Conservation (phyloP, 2,329 filamentous ascomycete species). For the Diaporthe sp. region DNA sequence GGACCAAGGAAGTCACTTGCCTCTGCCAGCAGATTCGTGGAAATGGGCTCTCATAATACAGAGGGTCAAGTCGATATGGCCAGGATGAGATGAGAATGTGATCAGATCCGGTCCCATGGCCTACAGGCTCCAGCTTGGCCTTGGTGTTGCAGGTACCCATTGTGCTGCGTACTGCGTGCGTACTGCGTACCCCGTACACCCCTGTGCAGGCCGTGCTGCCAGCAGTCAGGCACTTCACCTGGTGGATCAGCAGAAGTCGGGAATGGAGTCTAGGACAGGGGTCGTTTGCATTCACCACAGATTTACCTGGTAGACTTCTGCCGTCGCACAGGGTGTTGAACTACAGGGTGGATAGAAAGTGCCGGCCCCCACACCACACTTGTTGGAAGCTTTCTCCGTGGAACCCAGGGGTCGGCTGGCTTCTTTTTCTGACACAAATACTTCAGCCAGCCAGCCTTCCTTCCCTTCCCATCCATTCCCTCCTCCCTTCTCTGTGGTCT, state of each 20-base stretch:
- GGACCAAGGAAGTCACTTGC: slow-evolving; percentile 9
- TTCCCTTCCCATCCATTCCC: background rate
- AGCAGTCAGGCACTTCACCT: background rate
- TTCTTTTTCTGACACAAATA: slow-evolving; percentile 21
- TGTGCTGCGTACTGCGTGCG: too few relatives aligned
- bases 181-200: background rate
- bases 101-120: background rate
- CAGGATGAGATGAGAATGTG: background rate
- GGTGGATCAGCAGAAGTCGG: slow-evolving; percentile 17
- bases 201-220: background rate
- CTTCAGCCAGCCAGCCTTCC: slow-evolving; percentile 6
- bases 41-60: background rate
- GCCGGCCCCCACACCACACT: slow-evolving; percentile 20
- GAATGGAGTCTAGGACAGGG: slow-evolving; percentile 24
- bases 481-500: background rate
- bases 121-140: background rate
- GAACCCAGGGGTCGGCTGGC: slow-evolving; percentile 19
- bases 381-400: slow-evolving; percentile 20
- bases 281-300: background rate
- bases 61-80: background rate
- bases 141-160: background rate
- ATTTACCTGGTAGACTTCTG: background rate
- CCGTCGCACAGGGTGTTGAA: background rate
- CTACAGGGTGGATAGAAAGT: slow-evolving; percentile 6
- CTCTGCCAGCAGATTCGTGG: background rate